A percentile compares a stretch with the other conserved stretches of the same genome.
Evolutionary conservation across 2,329 filamentous ascomycete genomes (phyloP).

Genomic region (Microascus cirrosus): DNA sequence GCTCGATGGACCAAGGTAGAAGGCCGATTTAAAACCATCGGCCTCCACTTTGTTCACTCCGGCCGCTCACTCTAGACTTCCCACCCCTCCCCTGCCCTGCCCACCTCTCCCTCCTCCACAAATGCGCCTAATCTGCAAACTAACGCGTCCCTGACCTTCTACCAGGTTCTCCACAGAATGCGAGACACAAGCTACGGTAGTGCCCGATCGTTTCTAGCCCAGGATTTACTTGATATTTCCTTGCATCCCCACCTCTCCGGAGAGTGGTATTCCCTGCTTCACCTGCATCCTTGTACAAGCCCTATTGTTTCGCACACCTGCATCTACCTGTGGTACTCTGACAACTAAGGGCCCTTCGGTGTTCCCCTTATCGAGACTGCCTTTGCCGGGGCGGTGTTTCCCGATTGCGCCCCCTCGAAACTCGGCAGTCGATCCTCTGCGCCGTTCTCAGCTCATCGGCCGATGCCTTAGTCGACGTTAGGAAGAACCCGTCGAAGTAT

Average conservation of each 20-base stretch:
- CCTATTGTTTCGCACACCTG: not conserved
- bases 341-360: not conserved
- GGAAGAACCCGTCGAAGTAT: not conserved
- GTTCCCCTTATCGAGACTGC: not conserved
- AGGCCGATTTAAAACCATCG: conserved; percentile 1
- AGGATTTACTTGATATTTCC: conserved; percentile 3
- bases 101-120: not conserved
- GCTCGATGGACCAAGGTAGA: not conserved
- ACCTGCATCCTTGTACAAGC: not conserved
- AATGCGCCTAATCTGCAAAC: not conserved
- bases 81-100: not conserved
- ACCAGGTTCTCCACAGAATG: not conserved
- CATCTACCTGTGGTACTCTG: not conserved
- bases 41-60: conserved; percentile 1
- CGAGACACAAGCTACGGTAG: conserved; percentile 1
- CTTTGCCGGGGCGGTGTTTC: not conserved
- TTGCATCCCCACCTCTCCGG: not conserved
- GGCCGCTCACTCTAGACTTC: not conserved
- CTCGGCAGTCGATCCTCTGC: not conserved
- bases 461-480: not conserved
- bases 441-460: not conserved
- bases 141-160: not conserved
- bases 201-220: conserved; percentile 1
- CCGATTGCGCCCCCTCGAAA: not conserved
- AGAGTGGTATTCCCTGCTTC: not conserved